Base-by-base conservation (phyloP, 1,284 basidiomycete genomes). In the Apiotrichum gamsii region DNA sequence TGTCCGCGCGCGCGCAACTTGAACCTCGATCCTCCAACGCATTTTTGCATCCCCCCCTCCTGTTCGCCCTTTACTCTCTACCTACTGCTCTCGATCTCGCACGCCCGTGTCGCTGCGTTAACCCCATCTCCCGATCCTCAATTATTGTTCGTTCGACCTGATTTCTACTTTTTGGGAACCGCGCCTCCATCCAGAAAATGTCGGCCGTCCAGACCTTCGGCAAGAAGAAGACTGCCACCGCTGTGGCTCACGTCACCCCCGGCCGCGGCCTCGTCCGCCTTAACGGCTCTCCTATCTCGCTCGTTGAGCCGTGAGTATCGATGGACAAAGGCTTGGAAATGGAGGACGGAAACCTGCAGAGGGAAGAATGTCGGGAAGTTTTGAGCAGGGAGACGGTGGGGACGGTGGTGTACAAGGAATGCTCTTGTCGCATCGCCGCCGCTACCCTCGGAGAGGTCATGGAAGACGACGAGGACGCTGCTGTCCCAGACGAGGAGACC, bases 211-310 rank as follows among this genome's bases (percentile, higher is more conserved):
- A 95, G 75, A 91, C 88, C 58, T 95, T 95, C 77, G 90, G 90
- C 76, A 95, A 95, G 87, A 95, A 95, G 84, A 94, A 94, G 91
- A 95, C 91, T 71, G 90, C 91, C 59, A 95, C 90, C 56, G 91
- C 91, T 55, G 91, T 95, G 72, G 91, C 91, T 55, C 85, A 93
- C 75, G 89, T 90, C 64, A 88, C 85, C 76, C 90, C 95, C 77
- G 95, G 95, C 65, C 90, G 90, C 75, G 95, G 95, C 54, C 82
- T 96, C 69, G 87, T 99, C 75, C 89, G 93, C 71, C 82, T 99
- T 74, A 97, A 98, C 72, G 93, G 94, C 61, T 87, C 88, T 48
- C 95, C 95, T 71, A 90, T 99, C 77, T 81, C 85, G 73, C 87
- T 98, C 69, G 82, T 94, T 64, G 84, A 88, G 75, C 90, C 90